phyloP scores from a whole-genome alignment of 257 asterid species.

The Striga asiatica region DNA sequence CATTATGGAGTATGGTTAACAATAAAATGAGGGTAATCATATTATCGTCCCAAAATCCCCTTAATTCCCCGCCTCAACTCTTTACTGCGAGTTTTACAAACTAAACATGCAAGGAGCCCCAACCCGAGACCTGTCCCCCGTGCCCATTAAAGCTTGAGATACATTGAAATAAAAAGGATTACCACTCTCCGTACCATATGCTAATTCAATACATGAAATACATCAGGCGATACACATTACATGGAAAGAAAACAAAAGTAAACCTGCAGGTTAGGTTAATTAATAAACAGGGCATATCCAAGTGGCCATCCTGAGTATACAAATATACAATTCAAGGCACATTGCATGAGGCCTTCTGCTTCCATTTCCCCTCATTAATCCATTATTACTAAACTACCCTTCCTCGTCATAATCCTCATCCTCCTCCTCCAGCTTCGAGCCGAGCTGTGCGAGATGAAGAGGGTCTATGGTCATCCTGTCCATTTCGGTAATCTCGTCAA shows the following conservation, averaged over 20 bases:
- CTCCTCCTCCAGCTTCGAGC: constrained; percentile 53
- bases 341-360: neutral
- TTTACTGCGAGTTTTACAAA: too few species aligned
- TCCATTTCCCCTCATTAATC: too few species aligned
- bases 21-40: too few species aligned
- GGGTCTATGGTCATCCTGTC: constrained; percentile 74
- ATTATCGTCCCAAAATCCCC: too few species aligned
- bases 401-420: constrained; percentile 82
- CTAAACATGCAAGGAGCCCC: too few species aligned
- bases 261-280: neutral
- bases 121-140: too few species aligned
- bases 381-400: constrained; percentile 18
- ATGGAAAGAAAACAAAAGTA: neutral
- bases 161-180: neutral
- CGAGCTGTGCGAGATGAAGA: constrained; percentile 46
- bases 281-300: too few species aligned
- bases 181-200: neutral
- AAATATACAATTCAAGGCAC: neutral
- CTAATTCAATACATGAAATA: neutral
- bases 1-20: too few species aligned
- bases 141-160: neutral
- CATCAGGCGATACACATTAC: neutral
- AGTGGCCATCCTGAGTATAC: neutral
- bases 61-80: too few species aligned
- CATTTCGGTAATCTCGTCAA: constrained; percentile 43